A percentile compares a stretch with the other conserved stretches of the same genome.
These are phyloP conservation scores for Leishmania tarentolae DNA, from an alignment of 208 protist genomes.

Conservation along the genomic window DNA sequence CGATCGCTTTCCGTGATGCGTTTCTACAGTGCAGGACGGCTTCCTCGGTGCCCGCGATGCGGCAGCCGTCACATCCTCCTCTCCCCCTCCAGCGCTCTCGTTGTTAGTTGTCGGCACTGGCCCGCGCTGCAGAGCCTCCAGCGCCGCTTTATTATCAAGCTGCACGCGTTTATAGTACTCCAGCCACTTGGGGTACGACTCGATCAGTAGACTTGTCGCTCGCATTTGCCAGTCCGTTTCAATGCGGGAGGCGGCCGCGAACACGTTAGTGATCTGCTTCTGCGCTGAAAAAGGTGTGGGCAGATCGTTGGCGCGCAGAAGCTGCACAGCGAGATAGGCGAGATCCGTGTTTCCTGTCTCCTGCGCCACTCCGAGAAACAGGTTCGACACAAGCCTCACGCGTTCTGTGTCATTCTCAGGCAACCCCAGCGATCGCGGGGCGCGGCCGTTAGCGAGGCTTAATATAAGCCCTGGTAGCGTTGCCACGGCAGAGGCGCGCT, in stretches of 20 bases:
- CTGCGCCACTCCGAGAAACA: constrained; percentile 73
- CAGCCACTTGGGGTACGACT: constrained; percentile 61
- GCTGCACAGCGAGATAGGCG: constrained; percentile 81
- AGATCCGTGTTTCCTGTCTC: constrained; percentile 84
- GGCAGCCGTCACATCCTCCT: not conserved
- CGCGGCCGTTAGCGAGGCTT: constrained; percentile 78
- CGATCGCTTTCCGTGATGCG: not conserved
- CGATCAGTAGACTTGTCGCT: constrained; percentile 58
- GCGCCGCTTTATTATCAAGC: constrained; percentile 47
- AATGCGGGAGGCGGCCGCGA: constrained; percentile 71
- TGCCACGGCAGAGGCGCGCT: constrained; percentile 45
- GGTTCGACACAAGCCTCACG: constrained; percentile 49
- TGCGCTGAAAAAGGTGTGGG: constrained; percentile 70
- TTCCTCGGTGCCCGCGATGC: not conserved
- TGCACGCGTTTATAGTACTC: constrained; percentile 68
- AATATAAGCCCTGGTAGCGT: constrained; percentile 75
- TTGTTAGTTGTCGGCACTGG: not conserved
- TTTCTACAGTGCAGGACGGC: not conserved
- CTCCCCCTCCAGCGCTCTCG: not conserved
- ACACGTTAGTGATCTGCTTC: constrained; percentile 88
- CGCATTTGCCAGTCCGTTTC: constrained; percentile 86
- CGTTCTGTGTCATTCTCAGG: constrained; percentile 52
- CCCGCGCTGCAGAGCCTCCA: constrained; percentile 23
- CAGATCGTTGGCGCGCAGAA: constrained; percentile 83
- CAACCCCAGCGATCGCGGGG: constrained; percentile 56